Conservation (phyloP, 179 eudicot species). For the Pouteria campechiana region DNA sequence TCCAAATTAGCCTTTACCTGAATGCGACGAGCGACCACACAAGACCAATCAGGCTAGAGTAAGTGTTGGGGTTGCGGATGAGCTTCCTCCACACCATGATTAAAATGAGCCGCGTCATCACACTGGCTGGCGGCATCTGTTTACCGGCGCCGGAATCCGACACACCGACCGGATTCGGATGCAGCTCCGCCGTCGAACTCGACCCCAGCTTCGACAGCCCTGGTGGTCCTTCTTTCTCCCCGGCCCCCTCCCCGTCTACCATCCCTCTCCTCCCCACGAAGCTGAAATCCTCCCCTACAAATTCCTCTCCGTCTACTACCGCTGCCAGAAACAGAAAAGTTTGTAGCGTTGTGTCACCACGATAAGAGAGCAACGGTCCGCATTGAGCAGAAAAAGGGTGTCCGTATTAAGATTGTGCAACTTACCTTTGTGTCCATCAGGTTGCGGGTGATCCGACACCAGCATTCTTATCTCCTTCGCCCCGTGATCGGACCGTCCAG, state of each 20-base stretch:
- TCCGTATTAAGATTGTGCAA: too few relatives aligned
- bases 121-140: slow-evolving; percentile 83
- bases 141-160: slow-evolving; percentile 21
- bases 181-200: slow-evolving; percentile 43
- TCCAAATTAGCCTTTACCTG: too few relatives aligned
- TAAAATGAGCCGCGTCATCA: slow-evolving; percentile 79
- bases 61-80: slow-evolving; percentile 89
- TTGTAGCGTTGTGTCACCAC: too few relatives aligned
- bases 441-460: slow-evolving; percentile 70
- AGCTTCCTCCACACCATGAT: slow-evolving; percentile 97
- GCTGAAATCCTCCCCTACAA: slow-evolving; percentile 38
- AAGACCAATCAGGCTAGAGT: slow-evolving; percentile 81
- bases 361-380: too few relatives aligned
- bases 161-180: slow-evolving; percentile 21
- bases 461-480: slow-evolving; percentile 96
- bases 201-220: slow-evolving; percentile 41
- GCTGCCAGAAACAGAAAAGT: slow-evolving; percentile 1
- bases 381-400: too few relatives aligned
- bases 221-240: slow-evolving; percentile 26
- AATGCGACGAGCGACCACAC: slow-evolving; percentile 70
- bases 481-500: slow-evolving; percentile 74
- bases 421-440: slow-evolving; percentile 59
- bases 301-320: slow-evolving; percentile 24
- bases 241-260: slow-evolving; percentile 21
- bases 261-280: slow-evolving; percentile 21